Base-by-base conservation (phyloP, 768 basidiomycete genomes). In the Trametes maxima region DNA sequence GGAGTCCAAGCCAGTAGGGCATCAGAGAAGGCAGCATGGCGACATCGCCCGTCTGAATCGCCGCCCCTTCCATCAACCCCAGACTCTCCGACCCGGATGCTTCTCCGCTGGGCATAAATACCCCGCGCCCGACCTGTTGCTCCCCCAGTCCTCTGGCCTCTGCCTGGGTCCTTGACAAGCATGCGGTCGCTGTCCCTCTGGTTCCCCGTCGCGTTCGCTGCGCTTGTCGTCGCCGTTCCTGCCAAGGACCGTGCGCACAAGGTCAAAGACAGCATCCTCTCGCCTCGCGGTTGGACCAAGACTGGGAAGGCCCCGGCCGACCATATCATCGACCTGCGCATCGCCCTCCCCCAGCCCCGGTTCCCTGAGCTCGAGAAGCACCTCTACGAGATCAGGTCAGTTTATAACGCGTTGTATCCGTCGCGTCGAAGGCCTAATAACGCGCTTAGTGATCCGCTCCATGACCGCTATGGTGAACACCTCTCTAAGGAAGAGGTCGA, bases 401-500 rank as follows among this genome's bases (percentile, higher is more conserved):
- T 48, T 3, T 21, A 10, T 55, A 13, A 43, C 24, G 22, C 42
- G 17, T n/a, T 1, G 10, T 1, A 13, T 47, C 3, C 6, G 6
- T 35, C 17, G 45, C 25, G 42, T 42, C 21, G 16, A 4, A 16
- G 12, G 35, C 10, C 36, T 50, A n/a, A 54, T 3, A 35, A 40
- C 25, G 46, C 50, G 39, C 16, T 10, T 25, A 72, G 71, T 49
- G 71, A 72, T 25, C 71, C 71, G 11, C 67, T 67, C 66, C 64
- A 67, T 37, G 67, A 67, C 28, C 67, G 71, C 17, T 78, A 77
- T 55, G 76, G 77, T 0, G 62, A 69, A 36, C 76, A 78, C 59
- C 72, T 91, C 42, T 80, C 86, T 57, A 87, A 87, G 71, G 83
- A 82, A 55, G 82, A 90, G 63, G 85, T 87, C 2, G 86, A 89